Percentiles rank a stretch among this genome's conserved stretches.
Evolutionary conservation across 345 rosid species (phyloP).

Genomic region (Theobroma cacao): DNA sequence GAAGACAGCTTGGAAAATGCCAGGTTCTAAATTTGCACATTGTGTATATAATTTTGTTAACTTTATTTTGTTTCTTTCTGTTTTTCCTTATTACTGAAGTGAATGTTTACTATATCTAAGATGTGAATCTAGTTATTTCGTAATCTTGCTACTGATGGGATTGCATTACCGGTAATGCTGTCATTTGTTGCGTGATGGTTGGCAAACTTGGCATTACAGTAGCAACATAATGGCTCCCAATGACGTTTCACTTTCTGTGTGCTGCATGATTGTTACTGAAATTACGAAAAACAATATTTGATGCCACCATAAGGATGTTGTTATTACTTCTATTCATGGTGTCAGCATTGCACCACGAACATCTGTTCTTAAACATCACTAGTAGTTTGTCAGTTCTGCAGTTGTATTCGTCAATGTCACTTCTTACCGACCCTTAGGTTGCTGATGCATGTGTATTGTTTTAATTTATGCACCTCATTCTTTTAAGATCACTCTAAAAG

Average conservation of each 20-base stretch:
- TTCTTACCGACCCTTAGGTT: not conserved
- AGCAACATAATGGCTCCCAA: not conserved
- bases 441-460: not conserved
- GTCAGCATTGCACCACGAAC: not conserved
- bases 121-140: not conserved
- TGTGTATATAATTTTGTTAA: not conserved
- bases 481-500: not conserved
- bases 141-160: not conserved
- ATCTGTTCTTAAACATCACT: not conserved
- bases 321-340: not conserved
- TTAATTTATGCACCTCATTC: not conserved
- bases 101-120: not conserved
- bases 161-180: not conserved
- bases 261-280: not conserved
- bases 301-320: not conserved
- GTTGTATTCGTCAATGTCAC: not conserved
- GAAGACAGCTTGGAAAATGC: conserved; percentile 13
- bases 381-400: not conserved
- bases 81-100: not conserved
- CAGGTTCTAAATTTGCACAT: conserved; percentile 5
- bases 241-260: not conserved
- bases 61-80: not conserved
- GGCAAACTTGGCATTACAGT: not conserved
- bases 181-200: not conserved
- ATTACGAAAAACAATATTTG: not conserved